Percentiles rank a stretch among this genome's conserved stretches.
Conservation (phyloP, 805 yeast species). For the Schwanniomyces vanrijiae region DNA sequence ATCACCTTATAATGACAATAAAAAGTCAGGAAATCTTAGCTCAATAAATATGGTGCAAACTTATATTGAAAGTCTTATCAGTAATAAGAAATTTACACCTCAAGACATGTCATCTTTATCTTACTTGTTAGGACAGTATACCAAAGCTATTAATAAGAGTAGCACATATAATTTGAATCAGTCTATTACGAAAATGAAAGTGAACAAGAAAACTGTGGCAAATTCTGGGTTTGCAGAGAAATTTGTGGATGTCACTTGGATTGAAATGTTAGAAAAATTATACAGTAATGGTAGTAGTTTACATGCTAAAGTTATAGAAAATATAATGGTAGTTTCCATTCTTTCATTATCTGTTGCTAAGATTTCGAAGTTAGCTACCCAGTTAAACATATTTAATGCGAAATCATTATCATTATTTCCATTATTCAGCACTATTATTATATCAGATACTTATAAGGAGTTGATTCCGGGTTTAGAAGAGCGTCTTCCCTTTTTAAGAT, state of each 20-base stretch:
- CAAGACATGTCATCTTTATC: constrained; percentile 49
- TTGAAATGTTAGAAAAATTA: constrained; percentile 55
- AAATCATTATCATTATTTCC: constrained; percentile 50
- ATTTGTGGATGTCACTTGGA: constrained; percentile 58
- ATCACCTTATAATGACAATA: constrained; percentile 47
- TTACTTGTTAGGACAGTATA: constrained; percentile 45
- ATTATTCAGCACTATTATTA: constrained; percentile 52
- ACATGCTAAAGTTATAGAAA: constrained; percentile 44
- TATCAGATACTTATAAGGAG: constrained; percentile 47
- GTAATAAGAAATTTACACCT: constrained; percentile 45
- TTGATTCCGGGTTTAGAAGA: constrained; percentile 52
- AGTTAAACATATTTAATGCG: constrained; percentile 44
- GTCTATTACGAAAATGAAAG: constrained; percentile 10
- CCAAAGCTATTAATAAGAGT: constrained; percentile 12
- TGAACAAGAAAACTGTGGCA: constrained; percentile 19
- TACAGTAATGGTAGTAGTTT: constrained; percentile 59
- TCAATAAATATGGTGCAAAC: constrained; percentile 50
- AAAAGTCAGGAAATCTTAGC: constrained; percentile 50
- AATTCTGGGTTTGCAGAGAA: constrained; percentile 47
- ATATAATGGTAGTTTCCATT: constrained; percentile 53
- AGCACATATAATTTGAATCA: constrained; percentile 11
- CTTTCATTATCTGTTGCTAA: constrained; percentile 46
- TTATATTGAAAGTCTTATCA: constrained; percentile 47
- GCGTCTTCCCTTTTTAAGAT: constrained; percentile 48
- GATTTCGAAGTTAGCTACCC: constrained; percentile 42